These are phyloP conservation scores for Rhizopogon roseolus DNA, from an alignment of 768 basidiomycete genomes.

Conservation along the genomic window DNA sequence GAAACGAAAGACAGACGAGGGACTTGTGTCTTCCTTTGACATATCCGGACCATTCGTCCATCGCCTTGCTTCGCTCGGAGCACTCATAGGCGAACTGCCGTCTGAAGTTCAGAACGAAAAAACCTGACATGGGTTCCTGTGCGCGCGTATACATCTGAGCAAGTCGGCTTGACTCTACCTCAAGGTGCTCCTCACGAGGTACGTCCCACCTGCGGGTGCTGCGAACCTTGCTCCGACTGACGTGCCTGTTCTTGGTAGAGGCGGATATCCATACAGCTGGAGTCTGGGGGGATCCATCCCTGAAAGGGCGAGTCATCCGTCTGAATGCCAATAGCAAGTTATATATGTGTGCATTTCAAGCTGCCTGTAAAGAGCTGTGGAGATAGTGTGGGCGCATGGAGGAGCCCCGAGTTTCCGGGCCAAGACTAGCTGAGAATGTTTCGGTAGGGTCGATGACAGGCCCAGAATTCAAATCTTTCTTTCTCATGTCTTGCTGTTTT, in stretches of 20 bases:
- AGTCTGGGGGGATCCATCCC: slow-evolving; percentile 71
- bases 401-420: neutral
- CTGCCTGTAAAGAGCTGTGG: neutral
- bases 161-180: slow-evolving; percentile 48
- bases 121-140: slow-evolving; percentile 65
- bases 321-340: no score
- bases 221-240: slow-evolving; percentile 50
- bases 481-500: neutral
- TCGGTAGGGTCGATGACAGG: no score
- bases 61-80: slow-evolving; percentile 41
- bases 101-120: slow-evolving; percentile 34
- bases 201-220: neutral
- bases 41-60: slow-evolving; percentile 41
- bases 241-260: slow-evolving; percentile 44
- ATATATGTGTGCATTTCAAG: neutral
- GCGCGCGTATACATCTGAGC: slow-evolving; percentile 38
- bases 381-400: slow-evolving; percentile 3
- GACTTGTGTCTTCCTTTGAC: slow-evolving; percentile 36
- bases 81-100: slow-evolving; percentile 58
- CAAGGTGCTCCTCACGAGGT: slow-evolving; percentile 47
- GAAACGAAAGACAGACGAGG: no score
- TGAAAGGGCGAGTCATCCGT: slow-evolving; percentile 54
- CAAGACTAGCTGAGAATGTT: neutral
- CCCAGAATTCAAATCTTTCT: no score
- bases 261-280: slow-evolving; percentile 68